Percentiles rank a stretch among this genome's conserved stretches.
Evolutionary conservation across 2,329 filamentous ascomycete species (phyloP).

Genomic region (Neopestalotiopsis sp.): DNA sequence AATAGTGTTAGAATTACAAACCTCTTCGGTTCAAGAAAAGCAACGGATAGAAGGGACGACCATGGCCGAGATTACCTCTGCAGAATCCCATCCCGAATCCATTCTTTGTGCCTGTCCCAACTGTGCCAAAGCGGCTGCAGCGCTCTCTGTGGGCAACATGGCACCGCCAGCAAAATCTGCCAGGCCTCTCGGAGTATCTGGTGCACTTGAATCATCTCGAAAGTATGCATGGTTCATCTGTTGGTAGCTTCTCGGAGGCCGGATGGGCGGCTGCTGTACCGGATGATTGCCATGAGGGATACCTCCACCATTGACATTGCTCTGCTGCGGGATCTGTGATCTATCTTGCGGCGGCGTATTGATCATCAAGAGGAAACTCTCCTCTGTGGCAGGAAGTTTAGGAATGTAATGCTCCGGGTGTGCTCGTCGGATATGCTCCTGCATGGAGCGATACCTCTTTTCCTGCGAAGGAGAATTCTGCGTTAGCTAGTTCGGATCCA

Average conservation of each 20-base stretch:
- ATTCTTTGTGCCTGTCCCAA: slow-evolving; percentile 78
- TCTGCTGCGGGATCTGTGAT: slow-evolving; percentile 51
- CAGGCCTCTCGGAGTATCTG: slow-evolving; percentile 70
- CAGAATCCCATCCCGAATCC: slow-evolving; percentile 79
- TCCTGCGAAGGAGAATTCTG: slow-evolving; percentile 62
- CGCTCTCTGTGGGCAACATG: slow-evolving; percentile 72
- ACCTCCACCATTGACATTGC: slow-evolving; percentile 29
- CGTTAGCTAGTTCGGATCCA: slow-evolving; percentile 26
- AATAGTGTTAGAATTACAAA: slow-evolving; percentile 26
- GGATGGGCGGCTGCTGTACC: slow-evolving; percentile 20
- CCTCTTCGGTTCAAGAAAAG: neutral
- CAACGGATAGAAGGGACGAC: slow-evolving; percentile 21
- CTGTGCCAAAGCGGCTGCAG: slow-evolving; percentile 86
- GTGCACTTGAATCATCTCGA: slow-evolving; percentile 69
- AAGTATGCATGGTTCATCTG: slow-evolving; percentile 61
- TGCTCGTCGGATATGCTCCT: slow-evolving; percentile 97
- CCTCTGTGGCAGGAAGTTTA: slow-evolving; percentile 96
- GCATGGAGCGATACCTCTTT: slow-evolving; percentile 97
- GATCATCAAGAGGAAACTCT: slow-evolving; percentile 97
- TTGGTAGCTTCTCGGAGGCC: slow-evolving; percentile 21
- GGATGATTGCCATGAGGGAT: slow-evolving; percentile 31
- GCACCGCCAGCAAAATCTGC: slow-evolving; percentile 73
- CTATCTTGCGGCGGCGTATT: slow-evolving; percentile 82
- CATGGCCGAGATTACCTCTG: slow-evolving; percentile 61
- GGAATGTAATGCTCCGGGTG: slow-evolving; percentile 97